phyloP scores from a whole-genome alignment of 768 basidiomycete genomes.

The Zangia roseola region DNA sequence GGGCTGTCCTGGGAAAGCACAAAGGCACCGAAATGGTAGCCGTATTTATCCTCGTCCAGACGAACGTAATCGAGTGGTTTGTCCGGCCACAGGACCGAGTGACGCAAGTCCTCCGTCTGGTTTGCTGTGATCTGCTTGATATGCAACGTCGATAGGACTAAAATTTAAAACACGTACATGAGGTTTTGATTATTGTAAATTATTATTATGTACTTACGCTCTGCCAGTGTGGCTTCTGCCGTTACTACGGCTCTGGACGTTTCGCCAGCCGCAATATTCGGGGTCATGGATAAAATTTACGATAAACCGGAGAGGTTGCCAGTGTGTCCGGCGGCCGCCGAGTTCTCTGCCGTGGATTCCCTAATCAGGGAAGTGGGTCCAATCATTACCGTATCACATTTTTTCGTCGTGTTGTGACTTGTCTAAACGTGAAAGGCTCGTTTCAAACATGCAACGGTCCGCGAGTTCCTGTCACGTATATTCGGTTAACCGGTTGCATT shows the following conservation, averaged over 20 bases:
- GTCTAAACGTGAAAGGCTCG: too few species aligned
- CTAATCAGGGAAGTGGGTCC: too few species aligned
- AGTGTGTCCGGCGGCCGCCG: neutral
- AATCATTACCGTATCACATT: too few species aligned
- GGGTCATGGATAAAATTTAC: neutral
- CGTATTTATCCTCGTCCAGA: slow-evolving; percentile 51
- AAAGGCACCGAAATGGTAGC: slow-evolving; percentile 58
- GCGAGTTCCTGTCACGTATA: too few species aligned
- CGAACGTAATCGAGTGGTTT: slow-evolving; percentile 47
- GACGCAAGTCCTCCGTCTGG: slow-evolving; percentile 50
- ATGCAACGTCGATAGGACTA: slow-evolving; percentile 7
- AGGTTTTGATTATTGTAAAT: neutral
- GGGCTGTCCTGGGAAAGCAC: slow-evolving; percentile 34
- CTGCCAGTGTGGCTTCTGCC: neutral
- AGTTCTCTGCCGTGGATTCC: too few species aligned
- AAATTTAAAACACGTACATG: slow-evolving; percentile 9
- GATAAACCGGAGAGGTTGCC: neutral
- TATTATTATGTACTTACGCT: slow-evolving; percentile 11
- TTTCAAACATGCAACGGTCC: too few species aligned
- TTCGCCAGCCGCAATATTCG: slow-evolving; percentile 4
- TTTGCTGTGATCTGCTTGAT: slow-evolving; percentile 38
- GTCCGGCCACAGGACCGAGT: slow-evolving; percentile 58
- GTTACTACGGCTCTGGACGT: neutral
- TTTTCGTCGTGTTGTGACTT: too few species aligned
- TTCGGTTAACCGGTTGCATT: too few species aligned